Conservation (phyloP, 495 filamentous ascomycete species). For the Trichoderma reesei region DNA sequence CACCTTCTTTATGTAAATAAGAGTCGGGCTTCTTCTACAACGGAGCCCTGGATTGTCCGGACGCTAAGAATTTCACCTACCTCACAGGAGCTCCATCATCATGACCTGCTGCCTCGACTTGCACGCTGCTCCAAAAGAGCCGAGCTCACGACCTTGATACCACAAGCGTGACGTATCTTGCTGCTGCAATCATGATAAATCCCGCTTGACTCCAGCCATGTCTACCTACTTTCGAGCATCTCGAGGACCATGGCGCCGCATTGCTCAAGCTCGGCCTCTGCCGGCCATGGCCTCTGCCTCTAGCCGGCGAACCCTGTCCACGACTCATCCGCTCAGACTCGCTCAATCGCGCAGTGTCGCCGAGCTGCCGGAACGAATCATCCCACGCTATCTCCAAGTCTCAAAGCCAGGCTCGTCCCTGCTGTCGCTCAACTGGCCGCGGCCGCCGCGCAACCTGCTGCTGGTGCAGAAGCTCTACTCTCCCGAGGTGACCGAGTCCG, state of each 20-base stretch:
- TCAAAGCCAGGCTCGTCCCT: slow-evolving; percentile 41
- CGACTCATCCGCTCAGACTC: slow-evolving; percentile 20
- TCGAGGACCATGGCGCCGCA: slow-evolving; percentile 11
- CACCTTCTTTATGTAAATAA: too few species aligned
- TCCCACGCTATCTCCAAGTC: slow-evolving; percentile 39
- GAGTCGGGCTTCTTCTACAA: too few species aligned
- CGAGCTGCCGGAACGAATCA: slow-evolving; percentile 42
- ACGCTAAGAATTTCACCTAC: too few species aligned
- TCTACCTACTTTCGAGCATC: not conserved
- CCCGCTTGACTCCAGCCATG: not conserved
- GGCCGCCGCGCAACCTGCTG: slow-evolving; percentile 78
- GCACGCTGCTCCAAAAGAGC: too few species aligned
- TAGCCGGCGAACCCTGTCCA: slow-evolving; percentile 34
- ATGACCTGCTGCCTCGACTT: too few species aligned
- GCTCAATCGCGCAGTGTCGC: slow-evolving; percentile 40
- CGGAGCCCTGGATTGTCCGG: too few species aligned
- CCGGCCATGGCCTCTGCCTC: not conserved
- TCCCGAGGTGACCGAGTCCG: slow-evolving; percentile 55
- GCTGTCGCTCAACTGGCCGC: slow-evolving; percentile 79
- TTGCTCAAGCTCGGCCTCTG: not conserved
- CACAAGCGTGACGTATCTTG: not conserved
- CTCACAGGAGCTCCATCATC: too few species aligned
- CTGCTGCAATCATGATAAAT: not conserved
- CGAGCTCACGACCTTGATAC: not conserved
- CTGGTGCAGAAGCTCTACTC: slow-evolving; percentile 78